Evolutionary conservation across 768 basidiomycete genomes (phyloP).

Genomic region (Macrolepiota dolichaula): DNA sequence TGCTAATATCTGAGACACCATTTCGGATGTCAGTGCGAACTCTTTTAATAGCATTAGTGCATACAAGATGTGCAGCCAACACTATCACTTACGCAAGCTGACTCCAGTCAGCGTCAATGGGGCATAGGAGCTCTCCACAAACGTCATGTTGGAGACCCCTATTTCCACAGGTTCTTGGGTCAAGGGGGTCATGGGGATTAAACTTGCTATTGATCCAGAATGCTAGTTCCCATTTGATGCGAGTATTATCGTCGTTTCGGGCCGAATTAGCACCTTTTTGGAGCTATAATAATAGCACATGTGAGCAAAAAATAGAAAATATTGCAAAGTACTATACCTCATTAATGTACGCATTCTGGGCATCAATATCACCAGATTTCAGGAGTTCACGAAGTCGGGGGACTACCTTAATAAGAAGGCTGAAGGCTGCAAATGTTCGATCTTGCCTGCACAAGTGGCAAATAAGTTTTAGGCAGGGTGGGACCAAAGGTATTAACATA

Average conservation of each 20-base stretch:
- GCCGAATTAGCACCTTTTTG: conserved; percentile 21
- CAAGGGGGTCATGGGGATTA: conserved; percentile 5
- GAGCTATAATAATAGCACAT: conserved; percentile 15
- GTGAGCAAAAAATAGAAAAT: background rate
- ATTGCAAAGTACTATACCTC: background rate
- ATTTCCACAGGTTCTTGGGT: conserved; percentile 4
- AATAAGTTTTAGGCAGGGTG: no score
- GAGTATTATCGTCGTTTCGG: conserved; percentile 20
- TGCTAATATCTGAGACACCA: conserved; percentile 7
- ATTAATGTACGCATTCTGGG: background rate
- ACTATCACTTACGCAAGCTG: background rate
- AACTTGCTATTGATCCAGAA: conserved; percentile 19
- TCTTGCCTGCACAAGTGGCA: background rate
- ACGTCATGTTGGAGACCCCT: conserved; percentile 21
- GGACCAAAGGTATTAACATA: background rate
- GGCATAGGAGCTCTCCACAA: conserved; percentile 25
- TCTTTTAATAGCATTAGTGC: conserved; percentile 12
- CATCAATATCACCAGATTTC: background rate
- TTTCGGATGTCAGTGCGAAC: conserved; percentile 15
- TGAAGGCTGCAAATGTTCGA: background rate
- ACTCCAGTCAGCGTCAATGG: conserved; percentile 23
- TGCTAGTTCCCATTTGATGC: conserved; percentile 15
- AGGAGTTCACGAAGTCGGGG: background rate
- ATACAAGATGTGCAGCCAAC: background rate
- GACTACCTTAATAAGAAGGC: background rate